phyloP scores from a whole-genome alignment of 1,284 basidiomycete genomes.

The Limonomyces culmigenus region DNA sequence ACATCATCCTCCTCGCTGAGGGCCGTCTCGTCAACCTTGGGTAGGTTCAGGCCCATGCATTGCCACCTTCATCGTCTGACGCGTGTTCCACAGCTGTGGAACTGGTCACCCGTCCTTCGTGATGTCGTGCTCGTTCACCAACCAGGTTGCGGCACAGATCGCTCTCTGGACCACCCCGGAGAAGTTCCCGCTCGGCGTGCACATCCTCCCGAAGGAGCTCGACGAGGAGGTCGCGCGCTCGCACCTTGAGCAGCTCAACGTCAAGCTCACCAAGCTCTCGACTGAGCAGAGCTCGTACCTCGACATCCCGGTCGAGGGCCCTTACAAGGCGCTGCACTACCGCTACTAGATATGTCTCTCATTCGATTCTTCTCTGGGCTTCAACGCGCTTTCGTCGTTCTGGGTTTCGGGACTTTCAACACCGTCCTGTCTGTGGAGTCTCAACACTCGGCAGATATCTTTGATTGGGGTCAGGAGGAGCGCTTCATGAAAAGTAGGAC shows the following conservation, averaged over 20 bases:
- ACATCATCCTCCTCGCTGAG: slow-evolving; percentile 95
- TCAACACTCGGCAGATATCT: no score
- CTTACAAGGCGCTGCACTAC: slow-evolving; percentile 87
- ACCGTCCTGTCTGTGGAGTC: no score
- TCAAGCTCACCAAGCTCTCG: slow-evolving; percentile 82
- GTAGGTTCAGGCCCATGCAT: slow-evolving; percentile 23
- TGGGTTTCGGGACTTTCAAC: neutral
- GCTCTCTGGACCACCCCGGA: slow-evolving; percentile 90
- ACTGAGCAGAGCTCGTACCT: slow-evolving; percentile 80
- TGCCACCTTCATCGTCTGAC: slow-evolving; percentile 1
- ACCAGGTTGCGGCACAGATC: slow-evolving; percentile 98
- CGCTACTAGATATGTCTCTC: slow-evolving; percentile 26
- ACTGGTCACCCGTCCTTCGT: slow-evolving; percentile 94
- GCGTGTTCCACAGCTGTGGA: slow-evolving; percentile 33
- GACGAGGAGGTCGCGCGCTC: slow-evolving; percentile 98
- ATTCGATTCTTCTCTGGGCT: slow-evolving; percentile 29
- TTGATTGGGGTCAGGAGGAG: no score
- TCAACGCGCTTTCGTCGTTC: slow-evolving; percentile 51
- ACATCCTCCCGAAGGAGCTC: slow-evolving; percentile 94
- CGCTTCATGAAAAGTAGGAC: no score
- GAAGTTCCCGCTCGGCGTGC: slow-evolving; percentile 86
- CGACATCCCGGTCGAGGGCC: slow-evolving; percentile 77
- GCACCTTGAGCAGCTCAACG: slow-evolving; percentile 81
- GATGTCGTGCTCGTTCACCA: slow-evolving; percentile 99
- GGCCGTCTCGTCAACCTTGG: slow-evolving; percentile 99